These are phyloP conservation scores for Penicillium diatomitis DNA, from an alignment of 495 filamentous ascomycete species.

Conservation along the genomic window DNA sequence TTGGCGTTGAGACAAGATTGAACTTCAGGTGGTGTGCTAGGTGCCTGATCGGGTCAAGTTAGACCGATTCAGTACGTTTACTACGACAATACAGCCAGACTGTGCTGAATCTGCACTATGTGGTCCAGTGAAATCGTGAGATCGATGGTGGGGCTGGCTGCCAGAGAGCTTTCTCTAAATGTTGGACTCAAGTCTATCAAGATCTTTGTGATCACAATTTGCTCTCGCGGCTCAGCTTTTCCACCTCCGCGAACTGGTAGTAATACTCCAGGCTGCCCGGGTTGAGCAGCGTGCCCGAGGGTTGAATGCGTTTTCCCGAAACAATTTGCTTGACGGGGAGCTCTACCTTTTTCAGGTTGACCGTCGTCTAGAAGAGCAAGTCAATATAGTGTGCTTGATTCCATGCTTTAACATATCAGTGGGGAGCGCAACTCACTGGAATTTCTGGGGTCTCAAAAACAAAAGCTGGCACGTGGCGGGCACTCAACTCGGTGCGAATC, in stretches of 20 bases:
- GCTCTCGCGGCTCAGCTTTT: constrained; percentile 42
- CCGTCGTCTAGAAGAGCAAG: constrained; percentile 48
- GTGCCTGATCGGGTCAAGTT: no score
- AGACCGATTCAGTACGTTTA: no score
- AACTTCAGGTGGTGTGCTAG: no score
- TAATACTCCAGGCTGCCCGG: constrained; percentile 66
- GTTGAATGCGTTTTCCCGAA: constrained; percentile 62
- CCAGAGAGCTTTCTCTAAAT: no score
- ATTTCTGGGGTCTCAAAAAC: constrained; percentile 75
- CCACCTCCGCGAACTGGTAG: constrained; percentile 71
- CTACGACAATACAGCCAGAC: no score
- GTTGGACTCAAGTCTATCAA: no score
- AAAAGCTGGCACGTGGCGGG: constrained; percentile 67
- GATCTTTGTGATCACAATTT: constrained; percentile 10
- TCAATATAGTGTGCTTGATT: neutral
- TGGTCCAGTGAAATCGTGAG: neutral
- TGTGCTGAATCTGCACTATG: no score
- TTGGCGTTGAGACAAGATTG: no score
- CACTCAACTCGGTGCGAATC: constrained; percentile 55
- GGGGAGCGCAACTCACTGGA: constrained; percentile 46
- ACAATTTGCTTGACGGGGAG: constrained; percentile 80
- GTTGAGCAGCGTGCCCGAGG: constrained; percentile 69
- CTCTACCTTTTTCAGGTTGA: constrained; percentile 82
- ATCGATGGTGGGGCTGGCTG: neutral
- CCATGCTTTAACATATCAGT: neutral